Conservation (phyloP, 2,329 filamentous ascomycete genomes). For the Hypoxylon sp. region DNA sequence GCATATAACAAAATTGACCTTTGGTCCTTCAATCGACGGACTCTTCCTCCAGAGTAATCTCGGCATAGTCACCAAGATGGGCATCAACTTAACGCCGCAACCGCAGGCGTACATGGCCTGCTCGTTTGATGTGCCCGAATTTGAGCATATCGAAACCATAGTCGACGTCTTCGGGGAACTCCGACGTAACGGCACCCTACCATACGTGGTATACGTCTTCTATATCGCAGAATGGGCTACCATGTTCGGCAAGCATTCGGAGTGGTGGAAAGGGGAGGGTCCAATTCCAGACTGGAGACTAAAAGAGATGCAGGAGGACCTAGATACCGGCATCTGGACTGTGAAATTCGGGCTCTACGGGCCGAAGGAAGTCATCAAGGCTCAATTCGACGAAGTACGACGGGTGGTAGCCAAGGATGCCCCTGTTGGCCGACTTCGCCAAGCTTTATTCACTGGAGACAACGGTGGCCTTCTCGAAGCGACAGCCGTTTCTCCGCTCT, state of each 20-base stretch:
- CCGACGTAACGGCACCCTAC: constrained; percentile 58
- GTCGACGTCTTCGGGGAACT: constrained; percentile 60
- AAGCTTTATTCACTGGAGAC: constrained; percentile 55
- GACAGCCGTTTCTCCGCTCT: constrained; percentile 49
- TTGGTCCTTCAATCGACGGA: constrained; percentile 60
- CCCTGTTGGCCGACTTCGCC: constrained; percentile 56
- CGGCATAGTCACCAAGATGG: constrained; percentile 69
- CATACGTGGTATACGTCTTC: constrained; percentile 60
- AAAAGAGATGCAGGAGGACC: constrained; percentile 58
- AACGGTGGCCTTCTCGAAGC: constrained; percentile 58
- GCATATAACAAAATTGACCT: constrained; percentile 56
- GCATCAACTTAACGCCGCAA: constrained; percentile 58
- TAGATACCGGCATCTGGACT: constrained; percentile 60
- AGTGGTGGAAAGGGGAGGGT: constrained; percentile 59
- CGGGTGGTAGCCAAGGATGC: constrained; percentile 54
- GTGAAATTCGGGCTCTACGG: constrained; percentile 62
- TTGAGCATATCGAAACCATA: constrained; percentile 61
- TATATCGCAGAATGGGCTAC: constrained; percentile 62
- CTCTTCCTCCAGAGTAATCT: constrained; percentile 67
- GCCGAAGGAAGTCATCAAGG: constrained; percentile 57
- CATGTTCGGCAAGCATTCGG: constrained; percentile 58
- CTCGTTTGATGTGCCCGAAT: constrained; percentile 60
- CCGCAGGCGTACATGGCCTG: constrained; percentile 63
- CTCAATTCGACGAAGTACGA: constrained; percentile 59
- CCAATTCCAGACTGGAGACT: constrained; percentile 61